Conservation (phyloP, 2,329 filamentous ascomycete genomes). For the Sporothrix sp. region DNA sequence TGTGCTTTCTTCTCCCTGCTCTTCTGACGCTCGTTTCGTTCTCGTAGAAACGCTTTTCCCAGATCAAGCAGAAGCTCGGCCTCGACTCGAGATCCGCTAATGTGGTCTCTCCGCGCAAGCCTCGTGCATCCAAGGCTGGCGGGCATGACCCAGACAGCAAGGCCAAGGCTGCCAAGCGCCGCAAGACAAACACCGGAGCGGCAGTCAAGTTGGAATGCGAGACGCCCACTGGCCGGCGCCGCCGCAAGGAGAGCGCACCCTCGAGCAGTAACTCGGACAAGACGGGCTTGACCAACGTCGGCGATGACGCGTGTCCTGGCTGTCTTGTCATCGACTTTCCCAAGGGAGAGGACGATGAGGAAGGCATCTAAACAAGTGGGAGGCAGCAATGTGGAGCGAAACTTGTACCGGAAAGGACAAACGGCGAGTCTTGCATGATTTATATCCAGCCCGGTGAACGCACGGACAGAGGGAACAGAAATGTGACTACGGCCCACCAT, state of each 20-base stretch:
- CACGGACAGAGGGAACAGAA: no score
- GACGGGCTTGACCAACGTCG: not conserved
- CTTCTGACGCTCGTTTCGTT: no score
- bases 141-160: not conserved
- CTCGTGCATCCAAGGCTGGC: not conserved
- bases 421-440: no score
- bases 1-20: no score
- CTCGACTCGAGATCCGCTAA: conserved; percentile 21
- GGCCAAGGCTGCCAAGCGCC: conserved; percentile 11
- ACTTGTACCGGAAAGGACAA: not conserved
- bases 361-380: not conserved
- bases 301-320: not conserved
- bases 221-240: not conserved
- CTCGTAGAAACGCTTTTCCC: conserved; percentile 35
- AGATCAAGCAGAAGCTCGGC: conserved; percentile 39
- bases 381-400: no score
- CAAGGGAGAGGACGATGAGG: not conserved
- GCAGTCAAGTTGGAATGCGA: not conserved
- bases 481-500: no score
- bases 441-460: no score
- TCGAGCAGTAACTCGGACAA: not conserved
- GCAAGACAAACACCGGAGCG: conserved; percentile 13
- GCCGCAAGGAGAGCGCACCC: not conserved
- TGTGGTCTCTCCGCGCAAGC: not conserved
- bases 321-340: not conserved